A percentile compares a stretch with the other conserved stretches of the same genome.
These are phyloP conservation scores for Suillus sp. DNA, from an alignment of 768 basidiomycete species.

Conservation along the genomic window DNA sequence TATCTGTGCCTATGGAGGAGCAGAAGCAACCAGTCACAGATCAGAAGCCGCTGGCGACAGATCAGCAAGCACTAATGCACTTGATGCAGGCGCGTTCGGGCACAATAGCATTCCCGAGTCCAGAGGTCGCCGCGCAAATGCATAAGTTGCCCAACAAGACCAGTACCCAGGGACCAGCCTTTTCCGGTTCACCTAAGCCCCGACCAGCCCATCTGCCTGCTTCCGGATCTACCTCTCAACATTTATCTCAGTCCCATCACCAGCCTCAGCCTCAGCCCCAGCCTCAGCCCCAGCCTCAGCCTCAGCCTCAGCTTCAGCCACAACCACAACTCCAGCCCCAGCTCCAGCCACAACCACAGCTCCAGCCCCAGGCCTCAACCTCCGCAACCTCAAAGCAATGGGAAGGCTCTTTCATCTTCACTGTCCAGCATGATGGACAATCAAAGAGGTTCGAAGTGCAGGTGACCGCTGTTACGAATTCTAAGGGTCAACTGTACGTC, in stretches of 20 bases:
- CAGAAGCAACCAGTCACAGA: conserved; percentile 23
- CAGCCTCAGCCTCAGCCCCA: neutral
- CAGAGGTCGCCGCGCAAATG: conserved; percentile 43
- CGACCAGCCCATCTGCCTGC: neutral
- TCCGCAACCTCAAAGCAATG: conserved; percentile 33
- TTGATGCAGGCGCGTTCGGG: conserved; percentile 33
- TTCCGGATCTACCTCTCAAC: conserved; percentile 2
- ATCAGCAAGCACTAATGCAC: conserved; percentile 26
- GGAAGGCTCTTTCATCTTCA: conserved; percentile 52
- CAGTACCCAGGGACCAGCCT: conserved; percentile 29
- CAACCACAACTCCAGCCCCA: neutral
- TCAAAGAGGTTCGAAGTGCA: conserved; percentile 36
- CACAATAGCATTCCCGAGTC: conserved; percentile 10
- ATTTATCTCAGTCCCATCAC: neutral
- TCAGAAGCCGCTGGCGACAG: conserved; percentile 4
- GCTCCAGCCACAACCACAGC: conserved; percentile 1
- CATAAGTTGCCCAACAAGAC: conserved; percentile 52
- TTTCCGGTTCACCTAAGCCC: conserved; percentile 20
- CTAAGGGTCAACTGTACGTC: conserved; percentile 38
- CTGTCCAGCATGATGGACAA: conserved; percentile 32
- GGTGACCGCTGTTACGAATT: conserved; percentile 32
- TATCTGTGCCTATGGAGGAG: conserved; percentile 20
- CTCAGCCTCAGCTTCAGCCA: conserved; percentile 5
- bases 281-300: neutral
- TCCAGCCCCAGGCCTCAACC: conserved; percentile 4